Percentiles rank a stretch among this genome's conserved stretches.
These are phyloP conservation scores for Zizania latifolia DNA, from an alignment of 176 grass and related monocot species.

Conservation along the genomic window DNA sequence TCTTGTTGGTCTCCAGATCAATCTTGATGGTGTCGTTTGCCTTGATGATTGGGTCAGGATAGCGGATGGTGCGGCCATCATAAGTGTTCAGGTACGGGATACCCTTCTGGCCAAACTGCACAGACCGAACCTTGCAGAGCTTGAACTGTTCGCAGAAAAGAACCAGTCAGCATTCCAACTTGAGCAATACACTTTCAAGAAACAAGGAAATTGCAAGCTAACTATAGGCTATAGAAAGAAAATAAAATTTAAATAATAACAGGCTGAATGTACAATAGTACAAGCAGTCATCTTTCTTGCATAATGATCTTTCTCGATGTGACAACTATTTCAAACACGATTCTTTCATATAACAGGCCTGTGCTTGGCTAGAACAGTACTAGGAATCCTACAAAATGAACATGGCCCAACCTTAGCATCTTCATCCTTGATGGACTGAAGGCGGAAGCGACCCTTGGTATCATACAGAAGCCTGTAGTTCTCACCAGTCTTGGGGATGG, in stretches of 20 bases:
- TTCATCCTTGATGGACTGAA: constrained; percentile 45
- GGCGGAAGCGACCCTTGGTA: constrained; percentile 52
- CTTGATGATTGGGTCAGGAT: constrained; percentile 46
- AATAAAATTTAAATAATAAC: too few relatives aligned
- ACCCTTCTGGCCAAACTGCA: constrained; percentile 50
- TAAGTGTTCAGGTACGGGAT: constrained; percentile 47
- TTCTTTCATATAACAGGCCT: background rate
- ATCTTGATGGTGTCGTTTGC: constrained; percentile 51
- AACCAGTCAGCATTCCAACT: background rate
- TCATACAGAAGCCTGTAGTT: constrained; percentile 59
- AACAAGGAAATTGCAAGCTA: too few relatives aligned
- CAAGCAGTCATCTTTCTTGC: too few relatives aligned
- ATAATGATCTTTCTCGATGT: too few relatives aligned
- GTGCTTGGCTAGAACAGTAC: background rate
- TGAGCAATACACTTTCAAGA: too few relatives aligned
- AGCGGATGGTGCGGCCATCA: constrained; percentile 43
- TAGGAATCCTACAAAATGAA: background rate
- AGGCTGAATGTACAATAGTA: too few relatives aligned
- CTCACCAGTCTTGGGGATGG: constrained; percentile 52
- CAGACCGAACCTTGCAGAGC: constrained; percentile 45
- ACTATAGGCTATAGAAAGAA: too few relatives aligned
- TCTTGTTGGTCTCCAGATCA: constrained; percentile 38
- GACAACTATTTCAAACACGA: background rate
- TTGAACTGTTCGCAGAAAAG: constrained; percentile 25
- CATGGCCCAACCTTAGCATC: constrained; percentile 31